Percentiles rank a stretch among this genome's conserved stretches.
Conservation (phyloP, 768 basidiomycete genomes). For the Psilocybe azurescens region DNA sequence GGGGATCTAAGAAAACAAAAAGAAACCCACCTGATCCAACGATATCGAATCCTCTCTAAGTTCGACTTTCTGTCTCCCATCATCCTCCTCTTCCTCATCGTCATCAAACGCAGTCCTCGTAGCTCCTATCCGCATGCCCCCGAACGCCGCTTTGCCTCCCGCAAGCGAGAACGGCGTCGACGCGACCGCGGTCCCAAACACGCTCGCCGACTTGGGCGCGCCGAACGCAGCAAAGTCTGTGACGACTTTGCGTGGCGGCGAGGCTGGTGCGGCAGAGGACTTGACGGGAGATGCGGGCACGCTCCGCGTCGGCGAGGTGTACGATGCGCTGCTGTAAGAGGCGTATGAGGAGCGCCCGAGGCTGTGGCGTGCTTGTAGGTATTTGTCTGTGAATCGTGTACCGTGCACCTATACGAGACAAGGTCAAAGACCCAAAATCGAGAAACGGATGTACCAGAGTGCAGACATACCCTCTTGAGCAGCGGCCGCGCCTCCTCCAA, state of each 20-base stretch:
- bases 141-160: slow-evolving; percentile 85
- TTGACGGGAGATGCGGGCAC: slow-evolving; percentile 49
- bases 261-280: slow-evolving; percentile 40
- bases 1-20: neutral
- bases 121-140: slow-evolving; percentile 62
- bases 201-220: slow-evolving; percentile 72
- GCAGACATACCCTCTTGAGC: slow-evolving; percentile 71
- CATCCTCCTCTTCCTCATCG: slow-evolving; percentile 79
- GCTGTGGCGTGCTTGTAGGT: slow-evolving; percentile 75
- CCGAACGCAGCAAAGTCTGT: slow-evolving; percentile 89
- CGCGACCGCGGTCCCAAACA: slow-evolving; percentile 84
- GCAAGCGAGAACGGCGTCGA: slow-evolving; percentile 82
- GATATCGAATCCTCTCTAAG: slow-evolving; percentile 86
- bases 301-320: slow-evolving; percentile 43
- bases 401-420: slow-evolving; percentile 71
- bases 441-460: slow-evolving; percentile 10
- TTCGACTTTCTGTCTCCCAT: slow-evolving; percentile 74
- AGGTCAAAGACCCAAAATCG: slow-evolving; percentile 9
- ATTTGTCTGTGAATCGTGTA: slow-evolving; percentile 98
- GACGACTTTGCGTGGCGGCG: slow-evolving; percentile 87
- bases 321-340: slow-evolving; percentile 51
- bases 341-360: slow-evolving; percentile 58
- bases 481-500: slow-evolving; percentile 76
- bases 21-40: slow-evolving; percentile 79
- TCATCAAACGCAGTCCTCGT: slow-evolving; percentile 45